These are phyloP conservation scores for Diaporthe sp. DNA, from an alignment of 2,329 filamentous ascomycete genomes.

Conservation along the genomic window DNA sequence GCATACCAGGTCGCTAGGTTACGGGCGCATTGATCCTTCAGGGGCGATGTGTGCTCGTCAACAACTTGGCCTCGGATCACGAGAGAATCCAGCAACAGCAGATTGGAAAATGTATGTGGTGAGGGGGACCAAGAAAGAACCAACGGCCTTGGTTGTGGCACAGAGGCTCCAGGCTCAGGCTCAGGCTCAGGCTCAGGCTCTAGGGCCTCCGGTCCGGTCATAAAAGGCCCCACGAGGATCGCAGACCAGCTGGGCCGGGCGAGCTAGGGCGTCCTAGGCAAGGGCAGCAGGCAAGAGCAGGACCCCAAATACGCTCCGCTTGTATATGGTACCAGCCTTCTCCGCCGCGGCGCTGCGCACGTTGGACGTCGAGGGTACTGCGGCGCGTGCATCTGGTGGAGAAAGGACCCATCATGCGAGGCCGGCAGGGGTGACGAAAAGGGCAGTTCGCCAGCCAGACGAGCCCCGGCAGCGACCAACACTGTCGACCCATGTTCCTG, in stretches of 20 bases:
- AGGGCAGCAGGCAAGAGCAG: not conserved
- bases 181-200: not conserved
- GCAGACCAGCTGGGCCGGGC: constrained; percentile 14
- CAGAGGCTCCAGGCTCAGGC: not conserved
- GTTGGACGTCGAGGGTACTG: not conserved
- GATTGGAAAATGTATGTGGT: not conserved
- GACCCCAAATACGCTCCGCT: not conserved
- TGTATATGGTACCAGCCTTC: not conserved
- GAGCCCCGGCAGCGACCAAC: not conserved
- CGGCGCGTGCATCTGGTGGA: not conserved
- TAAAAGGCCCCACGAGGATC: constrained; percentile 11
- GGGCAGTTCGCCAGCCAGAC: constrained; percentile 17
- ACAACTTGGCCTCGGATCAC: not conserved
- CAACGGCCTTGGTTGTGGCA: constrained; percentile 14
- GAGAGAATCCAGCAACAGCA: constrained; percentile 14
- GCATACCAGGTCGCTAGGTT: not conserved
- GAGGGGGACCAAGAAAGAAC: not conserved
- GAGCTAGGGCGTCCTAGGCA: constrained; percentile 6
- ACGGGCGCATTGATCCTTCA: constrained; percentile 2
- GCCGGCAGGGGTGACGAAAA: constrained; percentile 23
- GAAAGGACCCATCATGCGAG: constrained; percentile 19
- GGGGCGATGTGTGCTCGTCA: not conserved
- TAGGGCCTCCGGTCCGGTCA: constrained; percentile 7
- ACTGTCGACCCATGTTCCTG: constrained; percentile 8
- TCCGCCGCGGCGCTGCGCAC: not conserved